A percentile compares a stretch with the other conserved stretches of the same genome.
These are phyloP conservation scores for Vigna reflexopilosa DNA, from an alignment of 306 rosid genomes.

Conservation along the genomic window DNA sequence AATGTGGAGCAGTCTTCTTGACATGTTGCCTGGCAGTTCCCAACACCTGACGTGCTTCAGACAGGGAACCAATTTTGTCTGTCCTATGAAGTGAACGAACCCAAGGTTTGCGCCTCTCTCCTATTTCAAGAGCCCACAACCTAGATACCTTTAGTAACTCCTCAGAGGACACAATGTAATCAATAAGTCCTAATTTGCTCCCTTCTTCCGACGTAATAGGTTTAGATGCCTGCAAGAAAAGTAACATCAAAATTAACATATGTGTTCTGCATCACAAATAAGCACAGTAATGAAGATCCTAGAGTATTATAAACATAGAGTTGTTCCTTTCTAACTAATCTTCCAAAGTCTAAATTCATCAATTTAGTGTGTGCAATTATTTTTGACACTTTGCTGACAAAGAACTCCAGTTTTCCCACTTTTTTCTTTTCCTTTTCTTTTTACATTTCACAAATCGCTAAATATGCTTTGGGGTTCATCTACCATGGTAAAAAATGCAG, in stretches of 20 bases:
- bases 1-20: conserved; percentile 76
- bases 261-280: not conserved
- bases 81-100: conserved; percentile 88
- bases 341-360: conserved; percentile 14
- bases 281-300: conserved; percentile 3
- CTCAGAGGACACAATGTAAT: conserved; percentile 75
- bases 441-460: conserved; percentile 1
- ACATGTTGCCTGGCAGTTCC: conserved; percentile 73
- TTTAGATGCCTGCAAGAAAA: conserved; percentile 70
- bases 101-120: conserved; percentile 78
- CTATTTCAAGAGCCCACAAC: conserved; percentile 86
- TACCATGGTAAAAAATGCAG: conserved; percentile 7
- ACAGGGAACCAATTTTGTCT: conserved; percentile 77
- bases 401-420: conserved; percentile 25
- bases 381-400: not conserved
- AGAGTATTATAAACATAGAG: not conserved
- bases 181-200: conserved; percentile 84
- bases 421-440: conserved; percentile 6
- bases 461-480: conserved; percentile 12
- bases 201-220: conserved; percentile 94
- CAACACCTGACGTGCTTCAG: conserved; percentile 74
- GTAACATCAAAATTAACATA: conserved; percentile 18
- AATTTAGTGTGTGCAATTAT: not conserved
- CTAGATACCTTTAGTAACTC: conserved; percentile 84
- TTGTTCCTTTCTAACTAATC: conserved; percentile 15